phyloP scores from a whole-genome alignment of 768 basidiomycete genomes.

The Tricholoma matsutake region DNA sequence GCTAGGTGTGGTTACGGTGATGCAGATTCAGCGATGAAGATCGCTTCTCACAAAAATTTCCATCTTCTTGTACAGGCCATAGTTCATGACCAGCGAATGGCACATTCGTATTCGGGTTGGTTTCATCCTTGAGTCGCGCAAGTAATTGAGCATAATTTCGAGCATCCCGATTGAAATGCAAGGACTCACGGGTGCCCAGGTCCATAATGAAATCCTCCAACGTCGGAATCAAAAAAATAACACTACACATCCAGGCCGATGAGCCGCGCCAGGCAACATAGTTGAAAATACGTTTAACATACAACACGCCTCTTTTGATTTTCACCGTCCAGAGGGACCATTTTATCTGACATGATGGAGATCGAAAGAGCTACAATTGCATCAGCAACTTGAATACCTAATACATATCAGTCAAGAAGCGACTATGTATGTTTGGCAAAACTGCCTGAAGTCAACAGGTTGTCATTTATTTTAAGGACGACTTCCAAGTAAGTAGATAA shows the following conservation, averaged over 20 bases:
- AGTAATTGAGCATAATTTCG: constrained; percentile 15
- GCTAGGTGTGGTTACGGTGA: constrained; percentile 41
- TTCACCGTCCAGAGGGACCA: constrained; percentile 70
- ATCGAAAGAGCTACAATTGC: not conserved
- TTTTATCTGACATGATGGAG: constrained; percentile 42
- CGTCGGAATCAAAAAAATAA: constrained; percentile 99
- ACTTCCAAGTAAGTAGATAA: not conserved
- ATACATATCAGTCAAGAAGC: constrained; percentile 2
- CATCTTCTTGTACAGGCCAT: constrained; percentile 99
- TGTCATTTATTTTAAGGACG: no score
- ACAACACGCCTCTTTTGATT: constrained; percentile 84
- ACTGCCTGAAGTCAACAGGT: constrained; percentile 3
- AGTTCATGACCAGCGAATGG: constrained; percentile 99
- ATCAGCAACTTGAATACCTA: not conserved
- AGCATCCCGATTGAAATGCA: constrained; percentile 4
- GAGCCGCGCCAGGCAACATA: not conserved
- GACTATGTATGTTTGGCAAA: constrained; percentile 24
- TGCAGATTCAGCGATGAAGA: not conserved
- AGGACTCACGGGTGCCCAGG: constrained; percentile 82
- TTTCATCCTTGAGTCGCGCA: constrained; percentile 67
- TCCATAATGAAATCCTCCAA: constrained; percentile 99
- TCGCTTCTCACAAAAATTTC: constrained; percentile 90
- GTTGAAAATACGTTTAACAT: constrained; percentile 32
- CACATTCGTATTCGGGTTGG: constrained; percentile 99
- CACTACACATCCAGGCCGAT: constrained; percentile 50